Evolutionary conservation across 2,329 filamentous ascomycete genomes (phyloP), one percentile per base, ranked within the genome.

Genomic region (Corynespora cassiicola): DNA sequence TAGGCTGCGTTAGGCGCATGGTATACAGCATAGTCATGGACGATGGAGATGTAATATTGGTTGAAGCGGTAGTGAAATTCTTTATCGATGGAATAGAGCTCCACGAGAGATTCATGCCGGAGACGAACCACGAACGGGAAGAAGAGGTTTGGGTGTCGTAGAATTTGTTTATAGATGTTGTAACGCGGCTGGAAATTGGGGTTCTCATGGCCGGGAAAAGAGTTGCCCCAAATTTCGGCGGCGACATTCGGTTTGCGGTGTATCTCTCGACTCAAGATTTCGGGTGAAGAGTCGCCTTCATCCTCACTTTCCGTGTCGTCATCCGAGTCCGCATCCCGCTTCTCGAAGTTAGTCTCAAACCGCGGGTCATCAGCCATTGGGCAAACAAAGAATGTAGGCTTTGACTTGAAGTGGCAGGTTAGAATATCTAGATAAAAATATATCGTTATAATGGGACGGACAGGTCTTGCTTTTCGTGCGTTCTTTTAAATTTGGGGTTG

Each of bases 1-100:
- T 61, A 60, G 1, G 76, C 73, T 0, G 84, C 77, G 19, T 79
- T 71, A 0, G 81, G 79, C 1, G 80, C 80, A 54, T 77, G 76
- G 36, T 71, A 56, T 1, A 65, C 63, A 2, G 82, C 78, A 67
- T 81, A 81, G 12, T 74, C 66, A 24, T 78, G 69, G 34, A 89
- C 74, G 40, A 80, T 46, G 1, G 48, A 78, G 23, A 79, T 79
- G 7, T 76, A 76, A 59, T 84, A 76, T 50, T 84, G 74, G 34
- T 63, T 65, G 31, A 68, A 43, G 25, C 61, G 55, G 44, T 58
- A 66, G 52, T 71, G 66, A 39, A 70, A 69, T 27, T 64, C 58
- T 21, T 70, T 71, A 50, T 65, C 63, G 46, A 70, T 66, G 42
- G 61, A 54, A 50, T 69, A 69, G 19, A 71, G 57, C 27, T 56